Conservation (phyloP, 768 basidiomycete species). For the Suillus sp. region DNA sequence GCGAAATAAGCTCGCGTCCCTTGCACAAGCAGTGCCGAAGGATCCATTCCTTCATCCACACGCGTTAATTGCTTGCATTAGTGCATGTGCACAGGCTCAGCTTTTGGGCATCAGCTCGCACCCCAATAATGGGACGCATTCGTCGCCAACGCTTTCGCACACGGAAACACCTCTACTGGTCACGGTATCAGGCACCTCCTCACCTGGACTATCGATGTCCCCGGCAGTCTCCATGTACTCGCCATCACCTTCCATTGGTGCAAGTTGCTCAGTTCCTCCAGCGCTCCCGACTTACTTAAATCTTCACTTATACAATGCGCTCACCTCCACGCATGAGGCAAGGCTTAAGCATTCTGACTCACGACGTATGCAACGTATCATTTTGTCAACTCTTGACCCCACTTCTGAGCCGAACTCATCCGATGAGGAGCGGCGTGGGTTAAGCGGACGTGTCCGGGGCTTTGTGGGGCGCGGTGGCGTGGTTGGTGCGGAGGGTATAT, state of each 20-base stretch:
- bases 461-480: constrained; percentile 41
- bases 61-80: constrained; percentile 54
- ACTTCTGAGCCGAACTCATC: constrained; percentile 35
- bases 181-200: constrained; percentile 19
- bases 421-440: constrained; percentile 34
- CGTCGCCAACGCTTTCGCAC: constrained; percentile 30
- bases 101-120: constrained; percentile 4
- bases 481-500: constrained; percentile 43
- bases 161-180: constrained; percentile 24
- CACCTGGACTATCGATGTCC: constrained; percentile 17
- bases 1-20: constrained; percentile 68
- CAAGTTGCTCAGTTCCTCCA: constrained; percentile 16
- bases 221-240: constrained; percentile 23
- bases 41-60: constrained; percentile 79
- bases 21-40: constrained; percentile 55
- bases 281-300: constrained; percentile 24
- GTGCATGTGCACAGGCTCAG: constrained; percentile 30
- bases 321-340: constrained; percentile 31
- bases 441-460: constrained; percentile 39
- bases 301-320: constrained; percentile 23
- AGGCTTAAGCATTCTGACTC: constrained; percentile 45
- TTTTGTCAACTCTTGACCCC: constrained; percentile 59
- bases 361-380: constrained; percentile 62
- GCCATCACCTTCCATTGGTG: constrained; percentile 35
- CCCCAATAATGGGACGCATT: constrained; percentile 19